Percentiles rank a stretch among this genome's conserved stretches.
Evolutionary conservation across 352 stramenopile genomes (phyloP).

Genomic region (Phytopythium ostracodes): DNA sequence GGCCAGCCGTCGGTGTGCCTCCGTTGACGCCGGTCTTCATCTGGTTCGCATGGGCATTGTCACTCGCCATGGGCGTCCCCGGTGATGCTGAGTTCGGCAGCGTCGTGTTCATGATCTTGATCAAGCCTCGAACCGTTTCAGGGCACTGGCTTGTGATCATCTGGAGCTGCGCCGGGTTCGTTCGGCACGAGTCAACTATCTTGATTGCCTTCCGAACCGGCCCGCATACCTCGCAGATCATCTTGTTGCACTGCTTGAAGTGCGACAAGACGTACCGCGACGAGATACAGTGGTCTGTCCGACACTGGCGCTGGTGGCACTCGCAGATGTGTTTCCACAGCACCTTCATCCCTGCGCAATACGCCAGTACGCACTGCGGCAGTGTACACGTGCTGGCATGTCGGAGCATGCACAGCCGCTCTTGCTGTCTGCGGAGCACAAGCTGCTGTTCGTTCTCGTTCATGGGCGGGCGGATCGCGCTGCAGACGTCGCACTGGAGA

Average conservation of each 20-base stretch:
- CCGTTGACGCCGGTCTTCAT: not conserved
- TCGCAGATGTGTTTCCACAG: constrained; percentile 91
- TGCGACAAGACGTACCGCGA: constrained; percentile 86
- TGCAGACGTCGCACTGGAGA: constrained; percentile 85
- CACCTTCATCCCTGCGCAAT: constrained; percentile 86
- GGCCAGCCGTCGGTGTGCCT: not conserved
- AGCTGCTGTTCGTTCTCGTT: constrained; percentile 84
- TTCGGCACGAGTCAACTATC: constrained; percentile 80
- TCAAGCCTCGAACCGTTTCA: constrained; percentile 71
- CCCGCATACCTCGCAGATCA: constrained; percentile 88
- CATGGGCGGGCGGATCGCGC: constrained; percentile 84
- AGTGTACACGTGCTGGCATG: constrained; percentile 77
- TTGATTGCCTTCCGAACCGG: constrained; percentile 86
- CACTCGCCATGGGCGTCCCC: constrained; percentile 11
- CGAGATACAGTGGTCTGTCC: constrained; percentile 86
- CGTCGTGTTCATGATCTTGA: constrained; percentile 89
- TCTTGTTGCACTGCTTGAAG: constrained; percentile 91
- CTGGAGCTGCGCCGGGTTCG: constrained; percentile 70
- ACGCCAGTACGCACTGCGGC: constrained; percentile 68
- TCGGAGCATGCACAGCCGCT: constrained; percentile 84
- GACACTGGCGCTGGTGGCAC: constrained; percentile 84
- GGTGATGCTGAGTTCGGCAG: constrained; percentile 11
- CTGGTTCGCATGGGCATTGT: constrained; percentile 2
- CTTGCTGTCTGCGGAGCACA: constrained; percentile 80
- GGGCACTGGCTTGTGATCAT: constrained; percentile 61